These are phyloP conservation scores for Paracorniculantispora psalliotae DNA, from an alignment of 2,329 filamentous ascomycete species.

Conservation along the genomic window DNA sequence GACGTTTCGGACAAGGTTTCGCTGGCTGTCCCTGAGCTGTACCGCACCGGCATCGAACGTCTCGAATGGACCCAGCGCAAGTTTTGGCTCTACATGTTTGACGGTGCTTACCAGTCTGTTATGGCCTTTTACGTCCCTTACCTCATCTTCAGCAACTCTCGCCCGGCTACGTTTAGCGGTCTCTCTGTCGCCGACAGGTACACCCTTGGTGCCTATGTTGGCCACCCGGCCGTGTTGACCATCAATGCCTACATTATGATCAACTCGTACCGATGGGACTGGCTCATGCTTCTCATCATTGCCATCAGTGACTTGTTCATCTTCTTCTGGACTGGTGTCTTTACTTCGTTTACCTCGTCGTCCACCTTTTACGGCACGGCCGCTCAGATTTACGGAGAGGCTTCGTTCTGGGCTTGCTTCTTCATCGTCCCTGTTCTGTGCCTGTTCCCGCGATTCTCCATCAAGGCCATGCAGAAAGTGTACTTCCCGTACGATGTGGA, in stretches of 20 bases:
- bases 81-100: constrained; percentile 95
- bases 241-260: constrained; percentile 94
- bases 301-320: constrained; percentile 77
- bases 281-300: constrained; percentile 84
- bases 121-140: constrained; percentile 93
- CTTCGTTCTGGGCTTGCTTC: constrained; percentile 83
- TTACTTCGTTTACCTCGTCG: constrained; percentile 50
- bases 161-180: constrained; percentile 67
- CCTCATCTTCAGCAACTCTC: constrained; percentile 65
- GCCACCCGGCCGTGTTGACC: constrained; percentile 74
- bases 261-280: constrained; percentile 98
- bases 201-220: constrained; percentile 83
- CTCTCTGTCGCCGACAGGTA: constrained; percentile 72
- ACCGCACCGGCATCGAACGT: constrained; percentile 90
- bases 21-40: constrained; percentile 88
- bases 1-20: constrained; percentile 94
- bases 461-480: constrained; percentile 88
- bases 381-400: constrained; percentile 70
- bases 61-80: constrained; percentile 94
- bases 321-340: constrained; percentile 94
- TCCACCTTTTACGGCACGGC: constrained; percentile 69
- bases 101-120: constrained; percentile 90
- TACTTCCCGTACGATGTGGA: constrained; percentile 92
- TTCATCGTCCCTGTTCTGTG: constrained; percentile 76
- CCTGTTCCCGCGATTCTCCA: constrained; percentile 78